Conservation (phyloP, 2,329 filamentous ascomycete genomes). For the Epichloe sylvatica region DNA sequence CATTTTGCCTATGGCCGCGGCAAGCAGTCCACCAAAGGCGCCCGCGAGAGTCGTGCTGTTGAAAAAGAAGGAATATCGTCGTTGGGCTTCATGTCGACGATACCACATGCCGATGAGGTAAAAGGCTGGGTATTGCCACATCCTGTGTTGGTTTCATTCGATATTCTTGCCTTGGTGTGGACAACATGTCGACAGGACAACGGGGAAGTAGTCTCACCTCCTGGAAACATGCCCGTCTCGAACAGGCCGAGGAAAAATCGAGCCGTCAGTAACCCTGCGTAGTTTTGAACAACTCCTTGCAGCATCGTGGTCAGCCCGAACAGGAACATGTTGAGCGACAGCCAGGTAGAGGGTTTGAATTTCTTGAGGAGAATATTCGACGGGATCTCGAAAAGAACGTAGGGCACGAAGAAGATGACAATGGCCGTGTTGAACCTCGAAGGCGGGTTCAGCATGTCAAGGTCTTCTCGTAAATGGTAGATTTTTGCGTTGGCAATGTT, state of each 20-base stretch:
- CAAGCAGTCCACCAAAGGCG: conserved; percentile 75
- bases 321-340: conserved; percentile 69
- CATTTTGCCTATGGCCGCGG: conserved; percentile 76
- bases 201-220: conserved; percentile 15
- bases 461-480: conserved; percentile 49
- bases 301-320: conserved; percentile 65
- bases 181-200: not conserved
- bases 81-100: conserved; percentile 71
- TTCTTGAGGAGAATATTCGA: conserved; percentile 54
- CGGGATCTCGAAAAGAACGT: conserved; percentile 57
- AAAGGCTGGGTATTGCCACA: conserved; percentile 24
- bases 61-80: conserved; percentile 91
- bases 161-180: no score
- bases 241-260: conserved; percentile 75
- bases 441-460: conserved; percentile 35
- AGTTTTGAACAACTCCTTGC: conserved; percentile 68
- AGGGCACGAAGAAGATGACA: conserved; percentile 72
- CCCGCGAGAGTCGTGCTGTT: conserved; percentile 64
- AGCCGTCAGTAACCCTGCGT: conserved; percentile 60
- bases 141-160: not conserved
- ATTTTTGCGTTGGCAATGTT: conserved; percentile 68
- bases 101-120: conserved; percentile 86
- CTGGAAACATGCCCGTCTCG: conserved; percentile 57
- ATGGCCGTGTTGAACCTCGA: conserved; percentile 60
- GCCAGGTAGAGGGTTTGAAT: conserved; percentile 50